Evolutionary conservation across 78 protist genomes (phyloP), one percentile per base, ranked within the genome.

Genomic region (Dictyostelium brefeldianum): DNA sequence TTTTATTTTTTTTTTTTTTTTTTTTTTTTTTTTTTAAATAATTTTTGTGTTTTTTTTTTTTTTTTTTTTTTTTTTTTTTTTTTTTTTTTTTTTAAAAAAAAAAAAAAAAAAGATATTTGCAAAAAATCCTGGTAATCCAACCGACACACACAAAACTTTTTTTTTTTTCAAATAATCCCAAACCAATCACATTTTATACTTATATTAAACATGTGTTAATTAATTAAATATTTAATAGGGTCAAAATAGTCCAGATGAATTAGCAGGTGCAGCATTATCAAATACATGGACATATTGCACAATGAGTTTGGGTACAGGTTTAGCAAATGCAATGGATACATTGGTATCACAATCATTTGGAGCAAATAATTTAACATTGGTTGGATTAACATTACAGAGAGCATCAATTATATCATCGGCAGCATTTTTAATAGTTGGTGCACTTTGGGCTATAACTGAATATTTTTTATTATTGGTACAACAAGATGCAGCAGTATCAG

Each of bases 241-340:
- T 25, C 54, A 57, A 50, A 27, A 31, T 17, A 27, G 22, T 71
- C 31, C 50, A 36, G 59, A 83, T 43, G 84, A 87, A 51, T 64
- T 87, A 17, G 84, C 84, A 11, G 93, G 78, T 3, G 93, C 83
- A 3, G 93, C 93, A 9, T 65, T 87, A 51, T 81, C 93, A 18
- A 87, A 87, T 78, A 87, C 93, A 27, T 87, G 93, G 93, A 87
- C 93, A 6, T 87, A 87, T 87, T 80, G 85, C 41, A 87, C 93
- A 41, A 56, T 50, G 31, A 70, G 74, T 18, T 53, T 87, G 27
- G 75, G 64, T 18, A 20, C 81, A 22, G 93, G 93, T 54, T 41
- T 87, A 75, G 48, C 74, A 0, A 87, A 87, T 77, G 93, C 93
- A 9, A 62, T 74, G 77, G 93, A 87, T 65, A 87, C 93, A 18